Percentiles rank a stretch among this genome's conserved stretches.
phyloP scores from a whole-genome alignment of 1,284 basidiomycete species.

The Trichosporon sp. region DNA sequence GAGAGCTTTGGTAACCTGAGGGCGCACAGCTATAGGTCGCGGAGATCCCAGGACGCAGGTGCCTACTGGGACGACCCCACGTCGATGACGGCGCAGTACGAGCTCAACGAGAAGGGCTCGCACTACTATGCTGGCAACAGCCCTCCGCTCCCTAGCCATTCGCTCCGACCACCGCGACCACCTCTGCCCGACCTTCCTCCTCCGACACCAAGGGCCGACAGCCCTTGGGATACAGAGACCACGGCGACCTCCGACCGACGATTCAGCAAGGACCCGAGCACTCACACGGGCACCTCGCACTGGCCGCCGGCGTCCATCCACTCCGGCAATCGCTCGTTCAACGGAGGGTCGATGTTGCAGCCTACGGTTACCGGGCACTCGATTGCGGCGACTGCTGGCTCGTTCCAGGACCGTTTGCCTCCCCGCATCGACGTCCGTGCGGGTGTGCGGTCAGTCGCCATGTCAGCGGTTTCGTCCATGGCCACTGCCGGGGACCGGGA shows the following conservation, averaged over 20 bases:
- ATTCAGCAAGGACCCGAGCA: background rate
- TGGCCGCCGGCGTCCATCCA: background rate
- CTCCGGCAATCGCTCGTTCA: background rate
- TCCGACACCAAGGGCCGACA: background rate
- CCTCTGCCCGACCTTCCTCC: background rate
- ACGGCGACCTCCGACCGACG: background rate
- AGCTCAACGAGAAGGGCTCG: background rate
- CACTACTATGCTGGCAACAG: background rate
- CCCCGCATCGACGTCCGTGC: background rate
- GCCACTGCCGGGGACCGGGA: background rate
- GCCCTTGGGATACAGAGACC: background rate
- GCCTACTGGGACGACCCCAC: background rate
- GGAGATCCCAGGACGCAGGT: background rate
- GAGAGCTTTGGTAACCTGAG: background rate
- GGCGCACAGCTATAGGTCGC: background rate
- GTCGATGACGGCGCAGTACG: background rate
- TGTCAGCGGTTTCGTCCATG: background rate
- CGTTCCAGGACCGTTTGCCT: background rate
- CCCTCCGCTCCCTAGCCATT: background rate
- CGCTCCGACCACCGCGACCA: background rate
- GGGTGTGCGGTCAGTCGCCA: background rate
- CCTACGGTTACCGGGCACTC: background rate
- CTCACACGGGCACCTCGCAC: background rate
- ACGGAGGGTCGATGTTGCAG: background rate
- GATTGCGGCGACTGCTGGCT: background rate